Evolutionary conservation across 352 stramenopile species (phyloP), one percentile per base, ranked within the genome.

Genomic region (Pythium coloratum): DNA sequence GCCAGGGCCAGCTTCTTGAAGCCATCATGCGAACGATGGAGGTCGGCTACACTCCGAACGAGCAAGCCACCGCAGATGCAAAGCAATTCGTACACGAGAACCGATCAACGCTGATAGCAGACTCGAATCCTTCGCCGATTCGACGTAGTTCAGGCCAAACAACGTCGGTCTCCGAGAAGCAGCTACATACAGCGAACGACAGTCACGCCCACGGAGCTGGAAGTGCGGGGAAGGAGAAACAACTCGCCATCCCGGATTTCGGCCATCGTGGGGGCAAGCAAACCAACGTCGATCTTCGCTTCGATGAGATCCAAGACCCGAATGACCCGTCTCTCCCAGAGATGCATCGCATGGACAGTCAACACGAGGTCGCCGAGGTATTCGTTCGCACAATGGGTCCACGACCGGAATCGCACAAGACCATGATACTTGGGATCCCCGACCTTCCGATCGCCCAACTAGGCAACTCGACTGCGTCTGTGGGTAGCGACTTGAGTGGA

Each of bases 11-110:
- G 33, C 64, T 95, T 28, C 62, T 89, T 10, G 83, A 92, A 66
- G 74, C 76, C 0, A 77, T 95, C 14, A 50, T 95, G 54, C 75
- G 84, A 30, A 80, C 73, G 18, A 92, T 95, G 80, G 86, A 95
- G 59, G 70, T 73, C 14, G 86, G 86, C 0, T 84, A 87, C 62
- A 76, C 57, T 2, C 83, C 81, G 0, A 76, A 78, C 9, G 59
- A 76, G 50, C 49, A 77, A 8, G 72, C 71, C 7, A 86, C 70
- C 1, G 69, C 64, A 0, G 83, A 95, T 32, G 83, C 86, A 1
- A 78, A 76, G 47, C 76, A 91, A 38, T 95, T 93, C 60, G 62
- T 93, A 1, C 54, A 70, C 1, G 83, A 95, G 46, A 90, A 82
- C 49, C 55, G 53, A 50, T 58, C 58, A 13, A 61, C 47, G 9